A percentile compares a stretch with the other conserved stretches of the same genome.
Conservation (phyloP, 1,284 basidiomycete genomes). For the Cutaneotrichosporon cavernicola region DNA sequence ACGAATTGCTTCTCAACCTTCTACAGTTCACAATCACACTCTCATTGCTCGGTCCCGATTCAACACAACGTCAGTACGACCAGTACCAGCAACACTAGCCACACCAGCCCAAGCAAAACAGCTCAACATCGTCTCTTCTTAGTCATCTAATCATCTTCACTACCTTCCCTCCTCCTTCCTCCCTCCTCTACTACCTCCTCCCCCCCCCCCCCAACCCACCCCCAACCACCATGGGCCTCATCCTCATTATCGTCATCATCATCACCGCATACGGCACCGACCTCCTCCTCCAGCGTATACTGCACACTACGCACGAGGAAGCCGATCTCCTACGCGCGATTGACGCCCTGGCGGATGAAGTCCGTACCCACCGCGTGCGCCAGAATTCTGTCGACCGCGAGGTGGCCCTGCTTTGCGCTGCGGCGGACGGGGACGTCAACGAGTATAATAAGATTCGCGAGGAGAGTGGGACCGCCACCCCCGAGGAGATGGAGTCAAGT, state of each 20-base stretch:
- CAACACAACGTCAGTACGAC: too few relatives aligned
- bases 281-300: slow-evolving; percentile 1
- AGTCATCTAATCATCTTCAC: too few relatives aligned
- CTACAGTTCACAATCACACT: too few relatives aligned
- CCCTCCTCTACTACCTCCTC: too few relatives aligned
- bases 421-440: background rate
- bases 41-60: too few relatives aligned
- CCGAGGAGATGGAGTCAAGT: background rate
- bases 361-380: background rate
- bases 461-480: background rate
- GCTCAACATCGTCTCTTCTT: background rate
- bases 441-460: background rate
- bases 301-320: background rate
- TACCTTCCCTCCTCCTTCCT: too few relatives aligned
- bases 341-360: background rate
- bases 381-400: background rate
- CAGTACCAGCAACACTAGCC: too few relatives aligned
- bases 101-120: background rate
- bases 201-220: too few relatives aligned
- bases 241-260: background rate
- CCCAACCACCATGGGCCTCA: background rate
- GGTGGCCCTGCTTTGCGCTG: background rate
- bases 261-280: background rate
- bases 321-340: background rate
- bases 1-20: too few relatives aligned